These are phyloP conservation scores for Neospermospora avenae DNA, from an alignment of 2,329 filamentous ascomycete species.

Conservation along the genomic window DNA sequence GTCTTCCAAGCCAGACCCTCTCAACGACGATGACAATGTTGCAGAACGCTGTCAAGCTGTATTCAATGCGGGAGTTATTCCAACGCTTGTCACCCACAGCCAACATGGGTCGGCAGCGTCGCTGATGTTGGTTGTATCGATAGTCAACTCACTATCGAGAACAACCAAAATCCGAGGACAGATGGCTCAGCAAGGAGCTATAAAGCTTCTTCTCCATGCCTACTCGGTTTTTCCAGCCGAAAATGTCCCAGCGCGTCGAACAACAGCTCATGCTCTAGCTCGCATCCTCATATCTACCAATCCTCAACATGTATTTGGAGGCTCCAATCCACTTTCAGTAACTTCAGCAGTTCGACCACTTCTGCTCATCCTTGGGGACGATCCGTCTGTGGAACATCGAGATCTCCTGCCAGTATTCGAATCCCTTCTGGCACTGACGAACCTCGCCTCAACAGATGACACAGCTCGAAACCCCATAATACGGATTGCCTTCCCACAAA, in stretches of 20 bases:
- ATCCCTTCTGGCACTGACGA: conserved; percentile 85
- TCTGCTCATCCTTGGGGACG: conserved; percentile 66
- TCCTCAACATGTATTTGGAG: conserved; percentile 77
- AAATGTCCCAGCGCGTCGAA: conserved; percentile 48
- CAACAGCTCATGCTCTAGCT: conserved; percentile 75
- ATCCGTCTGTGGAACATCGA: conserved; percentile 59
- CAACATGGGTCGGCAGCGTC: conserved; percentile 70
- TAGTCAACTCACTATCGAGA: conserved; percentile 74
- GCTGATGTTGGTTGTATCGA: conserved; percentile 68
- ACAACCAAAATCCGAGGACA: conserved; percentile 70
- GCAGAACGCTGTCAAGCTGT: conserved; percentile 71
- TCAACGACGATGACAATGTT: conserved; percentile 76
- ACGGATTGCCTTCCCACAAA: conserved; percentile 65
- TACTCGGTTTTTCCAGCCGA: conserved; percentile 59
- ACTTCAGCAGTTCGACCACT: conserved; percentile 82
- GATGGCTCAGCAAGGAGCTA: conserved; percentile 89
- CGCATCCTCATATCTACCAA: conserved; percentile 85
- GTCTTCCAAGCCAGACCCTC: conserved; percentile 53
- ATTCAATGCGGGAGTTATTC: conserved; percentile 74
- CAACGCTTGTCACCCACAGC: conserved; percentile 72
- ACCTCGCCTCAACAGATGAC: conserved; percentile 75
- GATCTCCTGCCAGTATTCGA: conserved; percentile 91
- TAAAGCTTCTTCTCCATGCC: conserved; percentile 75
- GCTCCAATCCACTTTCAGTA: conserved; percentile 69
- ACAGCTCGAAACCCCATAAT: conserved; percentile 67